Evolutionary conservation across 1,139 yeast genomes (phyloP).

Genomic region (Sugiyamaella japonica): DNA sequence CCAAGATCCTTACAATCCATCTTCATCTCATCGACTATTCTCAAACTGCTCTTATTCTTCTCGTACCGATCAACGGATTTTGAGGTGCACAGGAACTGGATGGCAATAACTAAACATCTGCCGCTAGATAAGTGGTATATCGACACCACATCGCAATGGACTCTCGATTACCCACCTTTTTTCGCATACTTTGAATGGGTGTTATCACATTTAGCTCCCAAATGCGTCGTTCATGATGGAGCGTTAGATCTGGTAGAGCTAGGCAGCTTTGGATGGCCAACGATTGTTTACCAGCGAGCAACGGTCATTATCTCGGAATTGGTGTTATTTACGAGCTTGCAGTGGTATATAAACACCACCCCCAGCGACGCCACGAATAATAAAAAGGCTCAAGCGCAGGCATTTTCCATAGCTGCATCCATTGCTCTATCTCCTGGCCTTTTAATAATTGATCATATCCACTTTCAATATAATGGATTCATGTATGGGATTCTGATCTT

Average conservation of each 20-base stretch:
- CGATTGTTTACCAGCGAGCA: slow-evolving; percentile 74
- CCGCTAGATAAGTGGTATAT: slow-evolving; percentile 82
- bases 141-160: slow-evolving; percentile 89
- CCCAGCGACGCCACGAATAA: slow-evolving; percentile 20
- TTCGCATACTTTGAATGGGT: slow-evolving; percentile 93
- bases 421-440: slow-evolving; percentile 87
- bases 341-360: slow-evolving; percentile 64
- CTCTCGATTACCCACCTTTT: slow-evolving; percentile 95
- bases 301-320: slow-evolving; percentile 81
- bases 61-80: slow-evolving; percentile 82
- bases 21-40: slow-evolving; percentile 59
- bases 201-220: slow-evolving; percentile 70
- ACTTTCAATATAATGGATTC: slow-evolving; percentile 93
- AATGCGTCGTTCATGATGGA: slow-evolving; percentile 63
- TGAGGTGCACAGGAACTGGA: slow-evolving; percentile 97
- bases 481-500: slow-evolving; percentile 80
- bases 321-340: slow-evolving; percentile 66
- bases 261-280: slow-evolving; percentile 73
- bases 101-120: slow-evolving; percentile 79
- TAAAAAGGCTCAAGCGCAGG: slow-evolving; percentile 40
- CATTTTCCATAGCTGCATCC: slow-evolving; percentile 79
- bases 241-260: slow-evolving; percentile 67
- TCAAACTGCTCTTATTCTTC: slow-evolving; percentile 52
- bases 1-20: slow-evolving; percentile 56
- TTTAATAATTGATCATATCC: slow-evolving; percentile 85